Base-by-base conservation (phyloP, 257 asterid species). In the Scutellaria barbata region DNA sequence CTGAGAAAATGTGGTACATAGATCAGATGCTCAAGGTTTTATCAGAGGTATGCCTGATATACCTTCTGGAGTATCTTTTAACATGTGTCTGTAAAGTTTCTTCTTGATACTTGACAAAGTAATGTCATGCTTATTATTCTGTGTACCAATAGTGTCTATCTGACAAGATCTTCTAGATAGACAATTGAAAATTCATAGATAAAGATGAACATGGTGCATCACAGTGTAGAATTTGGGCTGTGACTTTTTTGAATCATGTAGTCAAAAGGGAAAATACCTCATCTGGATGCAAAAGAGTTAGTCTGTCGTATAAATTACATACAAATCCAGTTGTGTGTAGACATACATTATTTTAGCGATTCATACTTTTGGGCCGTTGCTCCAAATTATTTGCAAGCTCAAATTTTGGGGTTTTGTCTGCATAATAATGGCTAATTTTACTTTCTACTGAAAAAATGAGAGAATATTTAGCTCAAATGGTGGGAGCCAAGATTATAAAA, bases 11-110 rank as follows among this genome's bases (percentile, higher is more conserved):
- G 55, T 92, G 98, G 98, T 90, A 92, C 84, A 86, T 92, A 60
- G 95, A 90, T 88, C 95, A 92, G 81, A 88, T 90, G 96, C 90
- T 89, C 75, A 92, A 88, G 89, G 96, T 92, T 78, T 88, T 92
- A 45, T 79, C 91, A 56, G 91, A 88, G 98, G 98, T 92, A 85
- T 68, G 83, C 37, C 25, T 68, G 50, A 33, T 59, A 47, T 56
- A 43, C 55, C 52, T 61, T 72, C 40, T 43, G 16, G 71, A 66
- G 16, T 71, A 46, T 13, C 52, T 72, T 54, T 22, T 25, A 30
- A 53, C 57, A 75, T 41, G 71, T 63, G 50, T 48, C 60, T 59
- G 16, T 69, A 72, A 39, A 48, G 30, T 53, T 61, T 70, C 58
- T 50, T 47, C n/a, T 57, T 63, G 63, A 65, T 73, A 18, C 56